These are phyloP conservation scores for Lachancea sp. DNA, from an alignment of 805 yeast genomes.

Conservation along the genomic window DNA sequence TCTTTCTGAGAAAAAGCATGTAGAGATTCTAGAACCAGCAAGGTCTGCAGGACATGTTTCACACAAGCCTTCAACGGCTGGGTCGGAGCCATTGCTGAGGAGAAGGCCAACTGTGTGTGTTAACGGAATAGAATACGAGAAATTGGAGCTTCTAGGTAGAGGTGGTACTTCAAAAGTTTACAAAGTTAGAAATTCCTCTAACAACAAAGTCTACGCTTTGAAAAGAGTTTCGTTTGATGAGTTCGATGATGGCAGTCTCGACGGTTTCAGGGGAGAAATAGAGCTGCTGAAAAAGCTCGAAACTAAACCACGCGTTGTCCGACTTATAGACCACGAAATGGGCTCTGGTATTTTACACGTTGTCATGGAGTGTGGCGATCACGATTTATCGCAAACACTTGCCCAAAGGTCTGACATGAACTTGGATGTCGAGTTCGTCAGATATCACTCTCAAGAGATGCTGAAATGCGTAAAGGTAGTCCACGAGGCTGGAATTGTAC, in stretches of 20 bases:
- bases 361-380: slow-evolving; percentile 93
- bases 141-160: slow-evolving; percentile 72
- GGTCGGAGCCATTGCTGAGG: neutral
- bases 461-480: slow-evolving; percentile 79
- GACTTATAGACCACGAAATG: slow-evolving; percentile 67
- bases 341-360: slow-evolving; percentile 56
- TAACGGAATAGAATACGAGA: slow-evolving; percentile 62
- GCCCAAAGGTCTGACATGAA: slow-evolving; percentile 45
- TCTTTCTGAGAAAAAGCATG: slow-evolving; percentile 7
- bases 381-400: slow-evolving; percentile 79
- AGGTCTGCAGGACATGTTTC: slow-evolving; percentile 6
- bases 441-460: slow-evolving; percentile 73
- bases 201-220: slow-evolving; percentile 63
- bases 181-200: slow-evolving; percentile 51
- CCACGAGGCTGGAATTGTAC: slow-evolving; percentile 81
- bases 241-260: slow-evolving; percentile 65
- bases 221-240: slow-evolving; percentile 78
- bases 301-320: slow-evolving; percentile 66
- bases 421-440: slow-evolving; percentile 67
- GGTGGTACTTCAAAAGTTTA: slow-evolving; percentile 93
- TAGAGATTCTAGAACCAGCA: slow-evolving; percentile 16
- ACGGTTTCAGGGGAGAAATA: slow-evolving; percentile 87
- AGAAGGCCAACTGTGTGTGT: slow-evolving; percentile 31
- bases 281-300: slow-evolving; percentile 58
- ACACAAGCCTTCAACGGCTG: slow-evolving; percentile 4